Evolutionary conservation across 2,329 filamentous ascomycete species (phyloP).

Genomic region (Fusarium sp.): DNA sequence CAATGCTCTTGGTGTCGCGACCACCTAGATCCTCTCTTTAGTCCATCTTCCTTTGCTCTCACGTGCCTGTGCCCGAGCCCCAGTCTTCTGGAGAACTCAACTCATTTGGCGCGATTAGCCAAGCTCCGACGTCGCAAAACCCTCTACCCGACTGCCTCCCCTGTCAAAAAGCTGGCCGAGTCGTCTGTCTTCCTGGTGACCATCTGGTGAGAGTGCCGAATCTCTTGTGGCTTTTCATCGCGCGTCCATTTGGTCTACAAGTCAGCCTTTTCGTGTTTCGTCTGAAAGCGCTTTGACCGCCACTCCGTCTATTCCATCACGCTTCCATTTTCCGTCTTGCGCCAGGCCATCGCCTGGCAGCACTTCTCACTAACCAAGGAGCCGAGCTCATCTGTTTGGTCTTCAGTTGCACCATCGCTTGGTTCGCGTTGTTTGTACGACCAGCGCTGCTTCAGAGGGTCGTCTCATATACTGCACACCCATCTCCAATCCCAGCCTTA

Average conservation of each 20-base stretch:
- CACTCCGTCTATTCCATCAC: constrained; percentile 25
- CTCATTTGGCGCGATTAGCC: constrained; percentile 40
- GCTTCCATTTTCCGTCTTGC: constrained; percentile 27
- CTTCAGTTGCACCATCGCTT: constrained; percentile 32
- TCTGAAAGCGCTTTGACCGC: constrained; percentile 27
- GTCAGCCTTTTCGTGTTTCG: constrained; percentile 12
- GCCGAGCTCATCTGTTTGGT: constrained; percentile 32
- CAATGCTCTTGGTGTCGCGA: constrained; percentile 21
- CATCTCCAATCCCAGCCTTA: constrained; percentile 32
- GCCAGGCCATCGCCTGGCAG: constrained; percentile 37
- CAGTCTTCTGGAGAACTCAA: constrained; percentile 36
- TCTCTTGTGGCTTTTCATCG: constrained; percentile 15
- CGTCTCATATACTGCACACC: constrained; percentile 31
- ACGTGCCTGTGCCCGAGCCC: constrained; percentile 26
- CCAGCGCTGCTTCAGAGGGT: constrained; percentile 28
- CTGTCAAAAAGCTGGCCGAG: constrained; percentile 18
- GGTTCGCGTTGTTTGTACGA: constrained; percentile 38
- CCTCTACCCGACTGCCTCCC: constrained; percentile 24
- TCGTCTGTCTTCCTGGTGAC: constrained; percentile 11
- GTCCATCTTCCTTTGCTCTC: constrained; percentile 22
- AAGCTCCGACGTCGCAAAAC: constrained; percentile 45
- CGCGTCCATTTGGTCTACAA: constrained; percentile 16
- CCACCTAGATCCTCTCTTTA: neutral
- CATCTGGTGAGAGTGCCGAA: constrained; percentile 23
- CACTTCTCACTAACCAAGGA: constrained; percentile 36